These are phyloP conservation scores for Hypoxylon perforatum DNA, from an alignment of 495 filamentous ascomycete genomes.

Conservation along the genomic window DNA sequence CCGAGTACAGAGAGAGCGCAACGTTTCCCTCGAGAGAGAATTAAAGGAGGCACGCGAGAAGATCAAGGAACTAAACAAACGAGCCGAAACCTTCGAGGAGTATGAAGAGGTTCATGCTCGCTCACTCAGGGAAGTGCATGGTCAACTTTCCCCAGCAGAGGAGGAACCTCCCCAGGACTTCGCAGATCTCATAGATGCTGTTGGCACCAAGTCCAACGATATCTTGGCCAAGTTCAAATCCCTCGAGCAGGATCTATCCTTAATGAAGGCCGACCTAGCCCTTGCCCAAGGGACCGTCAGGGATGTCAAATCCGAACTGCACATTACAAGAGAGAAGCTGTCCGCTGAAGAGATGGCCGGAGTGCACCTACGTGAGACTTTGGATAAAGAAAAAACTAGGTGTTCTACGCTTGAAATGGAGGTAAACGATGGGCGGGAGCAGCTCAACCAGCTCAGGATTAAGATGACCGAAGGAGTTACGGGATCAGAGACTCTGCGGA, in stretches of 20 bases:
- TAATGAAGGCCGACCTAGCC: slow-evolving; percentile 60
- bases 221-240: slow-evolving; percentile 56
- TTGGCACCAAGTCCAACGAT: slow-evolving; percentile 71
- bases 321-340: slow-evolving; percentile 59
- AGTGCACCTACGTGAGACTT: slow-evolving; percentile 57
- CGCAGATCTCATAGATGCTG: slow-evolving; percentile 66
- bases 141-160: slow-evolving; percentile 68
- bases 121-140: slow-evolving; percentile 70
- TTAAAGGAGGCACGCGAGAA: slow-evolving; percentile 64
- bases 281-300: slow-evolving; percentile 47
- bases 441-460: slow-evolving; percentile 70
- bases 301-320: slow-evolving; percentile 54
- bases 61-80: slow-evolving; percentile 59
- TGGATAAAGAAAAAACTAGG: slow-evolving; percentile 69
- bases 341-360: slow-evolving; percentile 54
- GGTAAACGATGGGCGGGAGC: slow-evolving; percentile 71
- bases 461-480: slow-evolving; percentile 82
- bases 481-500: slow-evolving; percentile 78
- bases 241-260: slow-evolving; percentile 55
- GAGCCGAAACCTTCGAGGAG: slow-evolving; percentile 60
- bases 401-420: slow-evolving; percentile 68
- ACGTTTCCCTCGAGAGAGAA: slow-evolving; percentile 64
- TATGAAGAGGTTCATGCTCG: slow-evolving; percentile 62
- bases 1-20: slow-evolving; percentile 64
- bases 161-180: slow-evolving; percentile 67